Evolutionary conservation across 1,284 basidiomycete species (phyloP).

Genomic region (Trichosporon sp.): DNA sequence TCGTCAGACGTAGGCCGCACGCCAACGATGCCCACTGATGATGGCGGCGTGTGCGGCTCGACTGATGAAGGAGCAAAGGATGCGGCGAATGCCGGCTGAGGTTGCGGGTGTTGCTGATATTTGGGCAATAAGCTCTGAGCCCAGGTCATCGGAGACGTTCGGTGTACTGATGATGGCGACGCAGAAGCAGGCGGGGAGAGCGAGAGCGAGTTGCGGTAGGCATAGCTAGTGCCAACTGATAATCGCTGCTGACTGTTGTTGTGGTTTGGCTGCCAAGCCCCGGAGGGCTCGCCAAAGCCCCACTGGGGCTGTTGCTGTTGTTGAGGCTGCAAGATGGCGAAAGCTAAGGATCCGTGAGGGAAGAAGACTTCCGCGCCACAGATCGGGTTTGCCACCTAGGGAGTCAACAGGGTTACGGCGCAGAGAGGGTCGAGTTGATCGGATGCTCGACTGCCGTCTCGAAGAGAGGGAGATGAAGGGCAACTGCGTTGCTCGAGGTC

Average conservation of each 20-base stretch:
- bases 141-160: constrained; percentile 20
- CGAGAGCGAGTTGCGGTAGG: constrained; percentile 15
- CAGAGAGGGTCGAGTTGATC: background rate
- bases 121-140: background rate
- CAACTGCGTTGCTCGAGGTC: background rate
- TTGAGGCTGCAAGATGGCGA: constrained; percentile 18
- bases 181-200: constrained; percentile 16
- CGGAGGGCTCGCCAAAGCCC: constrained; percentile 15
- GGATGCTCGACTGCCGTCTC: background rate
- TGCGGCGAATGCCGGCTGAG: background rate
- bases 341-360: constrained; percentile 10
- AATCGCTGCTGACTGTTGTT: constrained; percentile 5
- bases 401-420: background rate
- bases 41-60: constrained; percentile 19
- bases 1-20: background rate
- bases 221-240: background rate
- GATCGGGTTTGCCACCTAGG: constrained; percentile 5
- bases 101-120: background rate
- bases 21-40: constrained; percentile 1
- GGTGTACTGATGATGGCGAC: constrained; percentile 12
- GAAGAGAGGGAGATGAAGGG: background rate
- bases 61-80: constrained; percentile 8
- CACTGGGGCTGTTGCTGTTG: constrained; percentile 17
- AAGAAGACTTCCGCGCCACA: constrained; percentile 12
- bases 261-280: constrained; percentile 7